phyloP scores from a whole-genome alignment of 345 rosid species.

The Lepidium didymum region DNA sequence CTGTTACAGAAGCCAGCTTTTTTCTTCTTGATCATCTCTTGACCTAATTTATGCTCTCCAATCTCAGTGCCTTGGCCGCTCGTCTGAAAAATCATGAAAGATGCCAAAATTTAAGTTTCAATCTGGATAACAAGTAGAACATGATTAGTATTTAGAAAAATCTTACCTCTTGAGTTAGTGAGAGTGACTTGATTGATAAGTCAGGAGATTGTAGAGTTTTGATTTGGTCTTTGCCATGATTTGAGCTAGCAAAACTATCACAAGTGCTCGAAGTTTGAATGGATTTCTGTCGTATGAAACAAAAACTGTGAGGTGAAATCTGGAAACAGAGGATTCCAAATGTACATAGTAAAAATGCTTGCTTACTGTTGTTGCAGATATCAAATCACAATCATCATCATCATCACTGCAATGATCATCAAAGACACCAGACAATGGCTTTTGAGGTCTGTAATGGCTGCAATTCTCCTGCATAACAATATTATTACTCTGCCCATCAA shows the following conservation, averaged over 20 bases:
- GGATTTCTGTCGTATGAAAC: neutral
- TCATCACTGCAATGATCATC: slow-evolving; percentile 8
- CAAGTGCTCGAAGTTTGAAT: neutral
- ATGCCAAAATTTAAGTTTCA: neutral
- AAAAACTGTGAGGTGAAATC: neutral
- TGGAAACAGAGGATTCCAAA: neutral
- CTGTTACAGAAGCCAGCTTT: neutral
- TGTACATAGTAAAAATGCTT: neutral
- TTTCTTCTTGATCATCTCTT: neutral
- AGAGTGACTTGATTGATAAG: neutral
- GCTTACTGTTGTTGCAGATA: slow-evolving; percentile 6
- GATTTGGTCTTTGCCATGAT: neutral
- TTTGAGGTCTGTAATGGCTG: slow-evolving; percentile 2
- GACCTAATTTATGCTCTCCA: neutral
- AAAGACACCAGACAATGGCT: neutral
- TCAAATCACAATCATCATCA: neutral
- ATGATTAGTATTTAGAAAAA: neutral
- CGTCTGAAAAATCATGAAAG: neutral
- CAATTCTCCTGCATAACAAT: neutral
- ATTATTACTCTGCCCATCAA: neutral
- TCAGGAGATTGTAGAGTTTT: neutral
- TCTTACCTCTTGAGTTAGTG: slow-evolving; percentile 3
- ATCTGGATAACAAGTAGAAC: neutral
- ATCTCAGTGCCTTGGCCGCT: neutral
- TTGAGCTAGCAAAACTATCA: slow-evolving; percentile 12